Evolutionary conservation across 1,139 yeast genomes (phyloP).

Genomic region (Pichia sp.): DNA sequence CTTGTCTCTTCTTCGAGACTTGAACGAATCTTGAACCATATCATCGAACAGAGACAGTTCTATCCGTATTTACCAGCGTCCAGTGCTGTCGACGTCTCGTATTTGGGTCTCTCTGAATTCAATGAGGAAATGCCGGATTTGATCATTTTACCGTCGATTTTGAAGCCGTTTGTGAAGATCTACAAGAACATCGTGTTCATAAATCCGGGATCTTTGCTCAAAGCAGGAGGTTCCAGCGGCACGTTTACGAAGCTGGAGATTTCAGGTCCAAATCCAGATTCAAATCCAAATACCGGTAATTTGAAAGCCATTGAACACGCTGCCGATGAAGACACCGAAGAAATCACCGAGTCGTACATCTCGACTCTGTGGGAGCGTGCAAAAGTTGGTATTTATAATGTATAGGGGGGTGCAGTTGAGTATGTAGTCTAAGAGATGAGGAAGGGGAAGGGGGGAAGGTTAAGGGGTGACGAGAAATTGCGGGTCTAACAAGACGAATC

Average conservation of each 20-base stretch:
- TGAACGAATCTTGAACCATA: constrained; percentile 62
- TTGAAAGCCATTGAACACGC: no score
- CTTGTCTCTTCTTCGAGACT: constrained; percentile 46
- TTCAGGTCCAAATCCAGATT: no score
- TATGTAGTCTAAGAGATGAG: no score
- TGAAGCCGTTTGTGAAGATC: constrained; percentile 65
- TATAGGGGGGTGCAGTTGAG: constrained; percentile 17
- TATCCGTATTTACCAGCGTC: constrained; percentile 76
- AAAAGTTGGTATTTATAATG: constrained; percentile 61
- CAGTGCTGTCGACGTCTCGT: constrained; percentile 36
- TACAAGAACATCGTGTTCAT: constrained; percentile 71
- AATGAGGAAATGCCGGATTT: constrained; percentile 75
- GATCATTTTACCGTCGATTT: constrained; percentile 68
- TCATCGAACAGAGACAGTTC: constrained; percentile 70
- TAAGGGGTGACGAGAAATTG: no score
- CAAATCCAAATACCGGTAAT: no score
- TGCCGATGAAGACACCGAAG: constrained; percentile 18
- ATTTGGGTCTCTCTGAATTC: constrained; percentile 72
- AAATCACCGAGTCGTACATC: constrained; percentile 38
- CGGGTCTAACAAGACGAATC: no score
- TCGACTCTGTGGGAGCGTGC: constrained; percentile 73
- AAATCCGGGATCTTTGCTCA: constrained; percentile 72
- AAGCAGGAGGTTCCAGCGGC: no score
- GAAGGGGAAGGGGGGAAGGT: no score
- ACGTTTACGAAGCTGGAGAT: no score